A percentile compares a stretch with the other conserved stretches of the same genome.
phyloP scores from a whole-genome alignment of 192 early-diverging fungal species.

The Blastocladiella britannica region DNA sequence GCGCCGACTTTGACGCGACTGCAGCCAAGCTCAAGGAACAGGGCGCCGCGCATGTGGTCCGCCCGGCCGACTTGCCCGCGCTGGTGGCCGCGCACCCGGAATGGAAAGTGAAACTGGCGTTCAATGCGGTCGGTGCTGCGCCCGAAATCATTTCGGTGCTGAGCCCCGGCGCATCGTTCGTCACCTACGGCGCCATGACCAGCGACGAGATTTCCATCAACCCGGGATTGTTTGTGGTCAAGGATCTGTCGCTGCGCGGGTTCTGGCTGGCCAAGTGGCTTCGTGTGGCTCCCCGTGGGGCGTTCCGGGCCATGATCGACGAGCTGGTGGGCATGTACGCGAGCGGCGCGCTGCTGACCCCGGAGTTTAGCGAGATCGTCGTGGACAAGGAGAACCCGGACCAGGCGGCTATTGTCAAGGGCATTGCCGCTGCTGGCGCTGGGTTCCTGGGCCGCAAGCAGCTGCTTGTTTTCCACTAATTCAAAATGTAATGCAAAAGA shows the following conservation, averaged over 20 bases:
- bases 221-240: conserved; percentile 68
- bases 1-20: conserved; percentile 37
- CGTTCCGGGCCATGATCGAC: too few species aligned
- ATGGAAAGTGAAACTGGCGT: conserved; percentile 34
- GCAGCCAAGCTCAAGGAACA: conserved; percentile 20
- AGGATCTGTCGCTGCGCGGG: conserved; percentile 48
- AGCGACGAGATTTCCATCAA: conserved; percentile 59
- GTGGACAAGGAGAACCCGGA: too few species aligned
- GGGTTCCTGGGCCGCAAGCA: too few species aligned
- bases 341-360: too few species aligned
- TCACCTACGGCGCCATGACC: conserved; percentile 90
- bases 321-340: too few species aligned
- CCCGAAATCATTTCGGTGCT: conserved; percentile 49
- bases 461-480: too few species aligned
- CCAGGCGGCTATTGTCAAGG: too few species aligned
- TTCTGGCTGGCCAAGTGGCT: conserved; percentile 90
- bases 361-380: too few species aligned
- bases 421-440: too few species aligned
- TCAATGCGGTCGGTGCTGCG: conserved; percentile 73
- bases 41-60: conserved; percentile 49
- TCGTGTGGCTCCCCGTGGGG: too few species aligned
- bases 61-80: conserved; percentile 44
- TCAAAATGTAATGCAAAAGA: too few species aligned
- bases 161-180: conserved; percentile 31
- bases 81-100: conserved; percentile 24